Percentiles rank a stretch among this genome's conserved stretches.
phyloP scores from a whole-genome alignment of 352 stramenopile genomes.

The Globisporangium iwayamae region DNA sequence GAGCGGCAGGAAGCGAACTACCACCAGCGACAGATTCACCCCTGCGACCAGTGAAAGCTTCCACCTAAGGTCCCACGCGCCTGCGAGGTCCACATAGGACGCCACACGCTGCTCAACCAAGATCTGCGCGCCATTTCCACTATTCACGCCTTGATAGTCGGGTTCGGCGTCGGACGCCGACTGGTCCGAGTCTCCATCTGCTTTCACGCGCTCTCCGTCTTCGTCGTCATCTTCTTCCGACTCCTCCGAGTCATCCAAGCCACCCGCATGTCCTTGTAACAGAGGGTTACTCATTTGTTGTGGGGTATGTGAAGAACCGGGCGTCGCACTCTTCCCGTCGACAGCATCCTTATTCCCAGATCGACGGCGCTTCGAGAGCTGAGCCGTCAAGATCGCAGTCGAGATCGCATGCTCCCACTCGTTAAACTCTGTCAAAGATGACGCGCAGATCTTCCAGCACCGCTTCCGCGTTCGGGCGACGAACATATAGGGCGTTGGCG shows the following conservation, averaged over 20 bases:
- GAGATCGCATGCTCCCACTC: slow-evolving; percentile 78
- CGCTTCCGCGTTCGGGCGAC: slow-evolving; percentile 57
- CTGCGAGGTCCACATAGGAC: not conserved
- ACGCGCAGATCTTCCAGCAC: slow-evolving; percentile 70
- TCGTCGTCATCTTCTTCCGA: slow-evolving; percentile 42
- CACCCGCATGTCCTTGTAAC: slow-evolving; percentile 1
- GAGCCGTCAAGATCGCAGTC: slow-evolving; percentile 53
- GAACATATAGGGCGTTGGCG: slow-evolving; percentile 69
- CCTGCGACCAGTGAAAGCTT: slow-evolving; percentile 8
- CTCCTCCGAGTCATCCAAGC: slow-evolving; percentile 23
- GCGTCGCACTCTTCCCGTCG: not conserved
- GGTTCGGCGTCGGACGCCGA: not conserved
- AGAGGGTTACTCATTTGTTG: slow-evolving; percentile 1
- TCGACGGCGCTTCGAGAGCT: slow-evolving; percentile 39
- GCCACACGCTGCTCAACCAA: not conserved
- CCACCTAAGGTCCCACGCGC: slow-evolving; percentile 9
- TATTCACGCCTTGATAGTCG: not conserved
- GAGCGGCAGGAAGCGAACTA: slow-evolving; percentile 6
- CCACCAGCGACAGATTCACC: slow-evolving; percentile 7
- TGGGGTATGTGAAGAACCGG: slow-evolving; percentile 5
- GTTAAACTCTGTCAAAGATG: slow-evolving; percentile 49
- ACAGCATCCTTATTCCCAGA: slow-evolving; percentile 26
- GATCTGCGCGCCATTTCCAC: not conserved
- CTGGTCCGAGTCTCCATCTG: slow-evolving; percentile 28
- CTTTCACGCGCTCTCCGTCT: slow-evolving; percentile 24